Evolutionary conservation across 225 moss, liverwort and hornwort species (phyloP), one percentile per base, ranked within the genome.

Genomic region (Marchantia polymorpha): DNA sequence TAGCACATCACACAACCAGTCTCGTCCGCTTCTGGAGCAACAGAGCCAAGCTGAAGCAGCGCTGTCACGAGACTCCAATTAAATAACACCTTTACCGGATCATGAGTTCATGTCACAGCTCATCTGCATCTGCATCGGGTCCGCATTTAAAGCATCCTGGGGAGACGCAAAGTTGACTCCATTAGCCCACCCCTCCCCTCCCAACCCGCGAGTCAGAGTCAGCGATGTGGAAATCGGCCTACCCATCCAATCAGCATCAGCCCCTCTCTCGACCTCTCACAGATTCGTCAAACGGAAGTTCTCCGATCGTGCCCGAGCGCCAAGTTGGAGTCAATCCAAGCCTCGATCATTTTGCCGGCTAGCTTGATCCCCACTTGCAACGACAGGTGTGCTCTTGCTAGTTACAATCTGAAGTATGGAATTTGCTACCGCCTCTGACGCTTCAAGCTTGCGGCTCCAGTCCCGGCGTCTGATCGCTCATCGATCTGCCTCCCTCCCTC

Each of bases 101-200:
- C 6, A 61, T 23, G n/a, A 61, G 61, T 61, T 61, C 61, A 61
- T 61, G 61, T 61, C 61, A 61, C 61, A 61, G 61, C 61, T n/a
- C 22, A 61, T 61, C 9, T 61, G 58, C 22, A 61, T 61, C 9
- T 61, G 58, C 14, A 20, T 58, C 58, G 58, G 58, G 39, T 0
- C 0, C 61, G 61, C n/a, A 61, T 61, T 61, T 61, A 23, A 16
- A 61, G 61, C 61, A 23, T 3, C 61, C 61, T n/a, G 61, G n/a
- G n/a, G 17, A 61, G 61, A 61, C 61, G 61, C 61, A 17, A n/a
- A 23, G 61, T 61, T 61, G 61, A 61, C 61, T 61, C 61, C 22
- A 22, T 61, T 23, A 61, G 61, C 39, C 39, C 39, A 39, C 39
- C 39, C 39, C 39, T 39, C 39, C 39, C 39, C 39, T 39, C 39